These are phyloP conservation scores for Intubia oerlemansii DNA, from an alignment of 2,329 filamentous ascomycete genomes.

Conservation along the genomic window DNA sequence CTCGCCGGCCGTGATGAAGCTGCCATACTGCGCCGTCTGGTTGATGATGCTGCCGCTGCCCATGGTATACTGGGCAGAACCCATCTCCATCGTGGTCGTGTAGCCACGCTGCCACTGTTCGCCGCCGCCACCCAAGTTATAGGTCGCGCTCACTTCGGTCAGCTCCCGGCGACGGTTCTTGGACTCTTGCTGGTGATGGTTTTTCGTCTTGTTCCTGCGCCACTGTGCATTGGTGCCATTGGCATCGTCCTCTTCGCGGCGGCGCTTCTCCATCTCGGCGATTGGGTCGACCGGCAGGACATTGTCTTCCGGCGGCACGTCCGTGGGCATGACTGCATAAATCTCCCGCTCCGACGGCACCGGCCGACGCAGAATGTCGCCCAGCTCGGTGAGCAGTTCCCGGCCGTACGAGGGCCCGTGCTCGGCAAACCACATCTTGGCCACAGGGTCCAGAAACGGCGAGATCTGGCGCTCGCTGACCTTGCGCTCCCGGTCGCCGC, in stretches of 20 bases:
- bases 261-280: no score
- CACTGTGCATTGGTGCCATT: no score
- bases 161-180: no score
- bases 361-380: constrained; percentile 45
- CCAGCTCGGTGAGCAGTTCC: constrained; percentile 40
- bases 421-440: constrained; percentile 24
- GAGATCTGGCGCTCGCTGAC: constrained; percentile 29
- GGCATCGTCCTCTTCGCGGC: no score
- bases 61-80: no score
- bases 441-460: constrained; percentile 43
- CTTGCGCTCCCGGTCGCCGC: neutral
- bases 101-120: constrained; percentile 22
- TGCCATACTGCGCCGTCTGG: constrained; percentile 16
- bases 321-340: constrained; percentile 25
- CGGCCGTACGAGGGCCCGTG: constrained; percentile 51
- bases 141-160: no score
- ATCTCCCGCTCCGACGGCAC: constrained; percentile 35
- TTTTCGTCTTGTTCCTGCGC: no score
- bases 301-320: constrained; percentile 43
- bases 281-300: constrained; percentile 42
- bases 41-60: no score
- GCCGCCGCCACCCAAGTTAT: no score
- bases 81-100: constrained; percentile 44
- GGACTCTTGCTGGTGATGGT: no score
- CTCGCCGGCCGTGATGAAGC: constrained; percentile 39